A percentile compares a stretch with the other conserved stretches of the same genome.
These are phyloP conservation scores for Phytophthora ohioensis DNA, from an alignment of 352 stramenopile species.

Conservation along the genomic window DNA sequence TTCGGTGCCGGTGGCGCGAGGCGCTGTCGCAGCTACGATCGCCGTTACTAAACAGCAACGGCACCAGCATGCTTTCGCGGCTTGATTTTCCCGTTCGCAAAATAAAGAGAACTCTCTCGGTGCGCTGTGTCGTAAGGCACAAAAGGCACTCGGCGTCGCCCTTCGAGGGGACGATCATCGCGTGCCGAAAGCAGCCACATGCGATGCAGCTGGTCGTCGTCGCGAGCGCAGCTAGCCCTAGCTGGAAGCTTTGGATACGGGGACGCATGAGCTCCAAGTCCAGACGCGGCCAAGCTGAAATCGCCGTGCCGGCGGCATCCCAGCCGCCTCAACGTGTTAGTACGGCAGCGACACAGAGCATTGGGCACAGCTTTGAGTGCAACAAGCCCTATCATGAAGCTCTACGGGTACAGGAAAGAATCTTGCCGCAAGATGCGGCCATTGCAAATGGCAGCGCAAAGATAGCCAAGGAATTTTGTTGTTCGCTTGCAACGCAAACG, in stretches of 20 bases:
- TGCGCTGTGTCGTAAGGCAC: background rate
- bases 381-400: too few species aligned
- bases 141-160: slow-evolving; percentile 8
- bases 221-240: background rate
- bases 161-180: slow-evolving; percentile 21
- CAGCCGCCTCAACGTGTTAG: background rate
- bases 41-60: background rate
- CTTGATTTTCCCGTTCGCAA: slow-evolving; percentile 29
- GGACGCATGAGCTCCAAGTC: too few species aligned
- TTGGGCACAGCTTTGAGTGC: background rate
- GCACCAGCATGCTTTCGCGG: background rate
- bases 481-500: slow-evolving; percentile 25
- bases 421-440: background rate
- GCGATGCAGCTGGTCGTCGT: background rate
- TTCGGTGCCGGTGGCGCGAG: background rate
- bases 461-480: slow-evolving; percentile 23
- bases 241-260: too few species aligned
- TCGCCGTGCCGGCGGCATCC: background rate
- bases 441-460: slow-evolving; percentile 4
- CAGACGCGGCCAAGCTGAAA: background rate
- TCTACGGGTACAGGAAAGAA: too few species aligned
- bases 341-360: background rate
- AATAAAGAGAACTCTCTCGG: slow-evolving; percentile 2
- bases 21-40: slow-evolving; percentile 1
- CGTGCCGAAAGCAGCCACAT: slow-evolving; percentile 17